phyloP scores from a whole-genome alignment of 176 grass and related monocot species.

The Stipa capillata region DNA sequence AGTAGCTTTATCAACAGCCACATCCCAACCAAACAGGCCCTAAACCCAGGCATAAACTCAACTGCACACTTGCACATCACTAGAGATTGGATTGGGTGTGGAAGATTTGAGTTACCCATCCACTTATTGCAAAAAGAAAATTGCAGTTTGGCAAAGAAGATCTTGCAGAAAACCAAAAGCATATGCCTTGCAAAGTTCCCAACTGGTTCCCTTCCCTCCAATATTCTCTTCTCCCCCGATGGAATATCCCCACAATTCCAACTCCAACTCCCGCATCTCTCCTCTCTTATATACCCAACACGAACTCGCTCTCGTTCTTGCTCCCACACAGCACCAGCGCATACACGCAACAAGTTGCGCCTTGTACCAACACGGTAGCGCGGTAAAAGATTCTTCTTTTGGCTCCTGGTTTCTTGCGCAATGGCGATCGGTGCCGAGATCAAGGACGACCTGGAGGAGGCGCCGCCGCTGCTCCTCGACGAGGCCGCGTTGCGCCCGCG shows the following conservation, averaged over 20 bases:
- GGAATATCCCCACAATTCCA: conserved; percentile 40
- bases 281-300: conserved; percentile 20
- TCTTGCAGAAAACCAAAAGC: background rate
- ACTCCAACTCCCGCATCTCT: conserved; percentile 8
- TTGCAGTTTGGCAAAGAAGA: background rate
- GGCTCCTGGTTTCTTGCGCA: background rate
- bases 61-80: background rate
- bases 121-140: conserved; percentile 14
- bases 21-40: too few species aligned
- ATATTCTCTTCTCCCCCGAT: conserved; percentile 17
- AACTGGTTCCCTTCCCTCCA: conserved; percentile 27
- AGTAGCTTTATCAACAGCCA: too few species aligned
- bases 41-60: too few species aligned
- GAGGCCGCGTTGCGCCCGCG: conserved; percentile 37
- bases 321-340: background rate
- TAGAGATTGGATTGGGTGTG: background rate
- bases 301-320: background rate
- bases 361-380: background rate
- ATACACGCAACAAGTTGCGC: background rate
- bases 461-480: conserved; percentile 21
- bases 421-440: conserved; percentile 17
- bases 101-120: background rate
- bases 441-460: conserved; percentile 28
- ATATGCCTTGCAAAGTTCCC: conserved; percentile 35
- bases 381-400: background rate